Evolutionary conservation across 352 stramenopile genomes (phyloP).

Genomic region (Thraustochytrium sp.): DNA sequence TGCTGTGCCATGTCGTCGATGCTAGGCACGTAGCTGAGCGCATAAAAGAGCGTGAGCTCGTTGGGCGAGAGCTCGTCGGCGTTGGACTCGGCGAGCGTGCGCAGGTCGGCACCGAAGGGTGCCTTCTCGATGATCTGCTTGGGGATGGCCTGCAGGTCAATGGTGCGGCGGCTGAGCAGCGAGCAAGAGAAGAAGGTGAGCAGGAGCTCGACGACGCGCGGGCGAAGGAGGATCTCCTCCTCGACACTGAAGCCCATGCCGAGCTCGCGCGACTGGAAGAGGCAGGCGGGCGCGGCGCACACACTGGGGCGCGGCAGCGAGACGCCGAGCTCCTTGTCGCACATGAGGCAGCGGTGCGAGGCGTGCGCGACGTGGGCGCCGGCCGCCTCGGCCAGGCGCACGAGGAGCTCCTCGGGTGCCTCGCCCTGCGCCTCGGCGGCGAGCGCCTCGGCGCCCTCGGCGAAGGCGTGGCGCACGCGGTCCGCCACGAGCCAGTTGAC

Average conservation of each 20-base stretch:
- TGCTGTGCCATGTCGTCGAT: slow-evolving; percentile 6
- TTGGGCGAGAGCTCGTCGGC: slow-evolving; percentile 17
- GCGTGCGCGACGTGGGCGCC: background rate
- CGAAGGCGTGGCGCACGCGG: slow-evolving; percentile 18
- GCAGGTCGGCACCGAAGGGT: background rate
- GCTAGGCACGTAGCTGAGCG: slow-evolving; percentile 9
- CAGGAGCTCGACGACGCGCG: slow-evolving; percentile 33
- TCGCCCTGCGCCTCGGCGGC: background rate
- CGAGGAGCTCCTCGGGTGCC: slow-evolving; percentile 15
- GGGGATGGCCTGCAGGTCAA: slow-evolving; percentile 30
- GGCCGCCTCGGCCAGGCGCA: background rate
- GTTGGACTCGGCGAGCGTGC: background rate
- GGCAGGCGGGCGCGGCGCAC: background rate
- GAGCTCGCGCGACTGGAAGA: slow-evolving; percentile 37
- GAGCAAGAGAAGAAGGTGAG: slow-evolving; percentile 41
- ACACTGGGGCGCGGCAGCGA: background rate
- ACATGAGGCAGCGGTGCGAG: slow-evolving; percentile 20
- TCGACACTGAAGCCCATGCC: slow-evolving; percentile 29
- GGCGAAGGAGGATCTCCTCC: slow-evolving; percentile 31
- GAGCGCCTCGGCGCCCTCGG: background rate
- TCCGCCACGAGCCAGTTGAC: slow-evolving; percentile 28
- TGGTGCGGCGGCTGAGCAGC: slow-evolving; percentile 6
- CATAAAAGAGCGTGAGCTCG: slow-evolving; percentile 41
- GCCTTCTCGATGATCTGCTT: slow-evolving; percentile 33
- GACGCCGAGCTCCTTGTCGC: background rate